Evolutionary conservation across 2,329 filamentous ascomycete genomes (phyloP).

Genomic region (Cladosporium sphaerospermum): DNA sequence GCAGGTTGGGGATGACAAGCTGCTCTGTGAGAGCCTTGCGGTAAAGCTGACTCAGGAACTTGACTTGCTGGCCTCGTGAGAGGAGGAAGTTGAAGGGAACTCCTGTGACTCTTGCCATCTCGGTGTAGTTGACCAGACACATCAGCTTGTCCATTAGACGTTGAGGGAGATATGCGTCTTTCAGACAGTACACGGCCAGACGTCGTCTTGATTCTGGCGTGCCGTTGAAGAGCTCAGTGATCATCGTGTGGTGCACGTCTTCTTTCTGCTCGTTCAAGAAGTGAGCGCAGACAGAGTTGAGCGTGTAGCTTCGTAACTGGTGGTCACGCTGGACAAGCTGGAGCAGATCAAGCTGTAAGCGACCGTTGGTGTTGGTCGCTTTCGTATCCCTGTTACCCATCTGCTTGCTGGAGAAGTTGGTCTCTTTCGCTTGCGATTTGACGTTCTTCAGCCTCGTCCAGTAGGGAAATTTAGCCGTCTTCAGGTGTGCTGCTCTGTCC

Average conservation of each 20-base stretch:
- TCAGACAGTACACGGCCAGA: constrained; percentile 90
- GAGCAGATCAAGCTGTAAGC: constrained; percentile 87
- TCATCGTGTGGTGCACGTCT: constrained; percentile 98
- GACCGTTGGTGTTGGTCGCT: constrained; percentile 86
- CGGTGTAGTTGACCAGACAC: constrained; percentile 97
- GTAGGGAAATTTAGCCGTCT: constrained; percentile 72
- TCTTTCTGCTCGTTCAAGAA: constrained; percentile 97
- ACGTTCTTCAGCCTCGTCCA: constrained; percentile 74
- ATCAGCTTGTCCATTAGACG: constrained; percentile 95
- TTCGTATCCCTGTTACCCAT: constrained; percentile 96
- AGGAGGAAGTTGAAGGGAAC: constrained; percentile 95
- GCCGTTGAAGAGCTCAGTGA: constrained; percentile 95
- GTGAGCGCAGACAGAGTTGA: constrained; percentile 92
- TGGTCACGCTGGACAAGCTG: constrained; percentile 92
- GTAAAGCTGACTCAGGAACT: constrained; percentile 96
- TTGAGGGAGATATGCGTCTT: constrained; percentile 94
- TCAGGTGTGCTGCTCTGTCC: constrained; percentile 78
- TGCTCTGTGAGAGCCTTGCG: constrained; percentile 90
- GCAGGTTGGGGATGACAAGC: constrained; percentile 85
- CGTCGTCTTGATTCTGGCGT: constrained; percentile 87
- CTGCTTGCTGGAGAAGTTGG: constrained; percentile 94
- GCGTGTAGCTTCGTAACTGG: constrained; percentile 89
- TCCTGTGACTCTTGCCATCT: constrained; percentile 98
- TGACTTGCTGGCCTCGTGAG: constrained; percentile 89
- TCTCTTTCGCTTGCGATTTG: constrained; percentile 65